Conservation (phyloP, 163 green algal genomes). For the Scenedesmus sp. region DNA sequence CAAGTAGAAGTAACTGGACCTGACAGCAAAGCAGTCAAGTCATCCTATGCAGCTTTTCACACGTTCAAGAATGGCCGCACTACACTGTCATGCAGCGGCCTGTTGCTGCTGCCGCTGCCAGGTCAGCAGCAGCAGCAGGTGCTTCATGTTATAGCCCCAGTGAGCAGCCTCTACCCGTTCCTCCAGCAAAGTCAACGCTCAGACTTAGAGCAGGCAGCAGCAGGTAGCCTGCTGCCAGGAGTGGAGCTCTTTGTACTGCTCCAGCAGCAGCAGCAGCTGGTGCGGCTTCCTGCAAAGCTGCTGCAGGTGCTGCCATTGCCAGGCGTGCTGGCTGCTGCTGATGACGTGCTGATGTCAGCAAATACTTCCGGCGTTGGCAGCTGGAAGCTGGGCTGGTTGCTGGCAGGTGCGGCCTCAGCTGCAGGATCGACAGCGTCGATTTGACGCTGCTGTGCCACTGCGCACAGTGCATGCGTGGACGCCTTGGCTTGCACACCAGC, state of each 20-base stretch:
- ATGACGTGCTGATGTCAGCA: conserved; percentile 1
- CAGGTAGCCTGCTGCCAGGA: neutral
- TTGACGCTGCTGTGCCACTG: neutral
- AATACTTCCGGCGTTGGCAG: neutral
- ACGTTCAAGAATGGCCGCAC: conserved; percentile 26
- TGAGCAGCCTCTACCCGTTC: conserved; percentile 38
- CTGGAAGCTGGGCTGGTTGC: conserved; percentile 40
- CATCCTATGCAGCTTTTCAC: conserved; percentile 36
- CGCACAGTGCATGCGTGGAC: no score
- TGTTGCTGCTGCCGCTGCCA: neutral
- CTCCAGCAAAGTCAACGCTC: conserved; percentile 4
- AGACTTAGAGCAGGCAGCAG: neutral
- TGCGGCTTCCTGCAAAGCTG: conserved; percentile 10
- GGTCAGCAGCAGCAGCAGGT: neutral
- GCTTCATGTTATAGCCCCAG: conserved; percentile 19
- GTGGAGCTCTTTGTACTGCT: neutral
- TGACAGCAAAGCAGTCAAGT: conserved; percentile 38
- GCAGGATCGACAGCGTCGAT: neutral
- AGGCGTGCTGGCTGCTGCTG: neutral
- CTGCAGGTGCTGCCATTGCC: conserved; percentile 25
- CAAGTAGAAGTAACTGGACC: conserved; percentile 30
- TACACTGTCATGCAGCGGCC: conserved; percentile 36
- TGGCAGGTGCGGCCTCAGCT: conserved; percentile 8
- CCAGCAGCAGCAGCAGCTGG: conserved; percentile 8
- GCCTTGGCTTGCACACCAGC: no score